Conservation (phyloP, 257 asterid species). For the Phtheirospermum japonicum region DNA sequence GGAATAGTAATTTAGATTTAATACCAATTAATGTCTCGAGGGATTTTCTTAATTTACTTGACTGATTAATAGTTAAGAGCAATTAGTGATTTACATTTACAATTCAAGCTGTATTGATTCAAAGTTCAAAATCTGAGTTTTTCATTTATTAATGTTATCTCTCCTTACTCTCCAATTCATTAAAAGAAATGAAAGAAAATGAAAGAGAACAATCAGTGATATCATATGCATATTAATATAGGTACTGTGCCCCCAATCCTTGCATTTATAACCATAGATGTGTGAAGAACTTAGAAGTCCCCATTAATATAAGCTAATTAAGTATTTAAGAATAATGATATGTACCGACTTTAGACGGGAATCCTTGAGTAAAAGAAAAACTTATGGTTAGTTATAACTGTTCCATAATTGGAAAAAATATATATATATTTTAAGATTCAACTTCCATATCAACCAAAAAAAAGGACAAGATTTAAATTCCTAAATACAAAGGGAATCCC, state of each 20-base stretch:
- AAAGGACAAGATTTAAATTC: background rate
- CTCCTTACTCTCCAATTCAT: too few species aligned
- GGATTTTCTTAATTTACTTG: slow-evolving; percentile 24
- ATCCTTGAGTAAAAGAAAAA: slow-evolving; percentile 6
- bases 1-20: too few species aligned
- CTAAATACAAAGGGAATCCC: slow-evolving; percentile 14
- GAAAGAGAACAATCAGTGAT: too few species aligned
- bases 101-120: background rate
- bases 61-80: slow-evolving; percentile 26
- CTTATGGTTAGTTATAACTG: slow-evolving; percentile 32
- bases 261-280: background rate
- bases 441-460: slow-evolving; percentile 6
- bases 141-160: too few species aligned
- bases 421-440: slow-evolving; percentile 26
- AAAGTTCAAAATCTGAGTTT: background rate
- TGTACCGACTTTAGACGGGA: background rate
- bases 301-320: background rate
- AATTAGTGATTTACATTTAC: background rate
- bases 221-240: too few species aligned
- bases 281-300: too few species aligned
- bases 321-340: background rate
- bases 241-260: too few species aligned
- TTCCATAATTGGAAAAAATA: slow-evolving; percentile 39
- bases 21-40: slow-evolving; percentile 19
- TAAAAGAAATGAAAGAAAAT: too few species aligned